A percentile compares a stretch with the other conserved stretches of the same genome.
phyloP scores from a whole-genome alignment of 495 filamentous ascomycete species.

The Penicillium goetzii region DNA sequence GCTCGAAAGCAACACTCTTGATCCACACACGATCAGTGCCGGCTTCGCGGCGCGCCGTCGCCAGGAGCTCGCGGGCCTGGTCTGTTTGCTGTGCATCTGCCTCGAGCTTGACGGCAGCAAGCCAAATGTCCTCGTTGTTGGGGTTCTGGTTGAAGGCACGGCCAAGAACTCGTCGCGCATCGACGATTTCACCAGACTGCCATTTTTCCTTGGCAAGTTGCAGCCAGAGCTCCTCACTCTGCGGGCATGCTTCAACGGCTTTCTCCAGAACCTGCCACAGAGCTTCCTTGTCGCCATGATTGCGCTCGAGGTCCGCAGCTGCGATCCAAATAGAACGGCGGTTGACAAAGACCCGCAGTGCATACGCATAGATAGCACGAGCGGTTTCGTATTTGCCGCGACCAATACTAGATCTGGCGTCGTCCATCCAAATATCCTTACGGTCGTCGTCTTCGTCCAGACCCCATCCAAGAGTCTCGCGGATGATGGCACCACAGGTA shows the following conservation, averaged over 20 bases:
- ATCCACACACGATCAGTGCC: constrained; percentile 97
- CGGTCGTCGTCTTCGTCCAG: constrained; percentile 97
- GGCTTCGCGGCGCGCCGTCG: constrained; percentile 79
- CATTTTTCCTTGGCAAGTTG: constrained; percentile 93
- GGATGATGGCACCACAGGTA: constrained; percentile 85
- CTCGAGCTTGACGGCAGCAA: constrained; percentile 92
- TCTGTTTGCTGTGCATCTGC: constrained; percentile 80
- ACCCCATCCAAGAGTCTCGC: constrained; percentile 89
- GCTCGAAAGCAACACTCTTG: constrained; percentile 89
- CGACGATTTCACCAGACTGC: constrained; percentile 82
- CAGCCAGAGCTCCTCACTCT: constrained; percentile 91
- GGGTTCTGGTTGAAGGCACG: constrained; percentile 91
- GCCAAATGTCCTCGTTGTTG: constrained; percentile 96
- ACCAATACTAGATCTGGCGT: constrained; percentile 77
- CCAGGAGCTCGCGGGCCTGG: constrained; percentile 78
- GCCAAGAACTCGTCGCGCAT: constrained; percentile 79
- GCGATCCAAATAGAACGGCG: constrained; percentile 84
- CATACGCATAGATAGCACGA: constrained; percentile 89
- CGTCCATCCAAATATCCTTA: constrained; percentile 93
- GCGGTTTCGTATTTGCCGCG: constrained; percentile 86
- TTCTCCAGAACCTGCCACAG: constrained; percentile 87
- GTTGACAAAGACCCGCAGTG: constrained; percentile 82
- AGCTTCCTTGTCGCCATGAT: constrained; percentile 82
- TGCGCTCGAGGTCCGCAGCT: constrained; percentile 87
- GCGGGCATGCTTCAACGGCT: constrained; percentile 88